Base-by-base conservation (phyloP, 2,329 filamentous ascomycete genomes). In the Penicillium brevicompactum region DNA sequence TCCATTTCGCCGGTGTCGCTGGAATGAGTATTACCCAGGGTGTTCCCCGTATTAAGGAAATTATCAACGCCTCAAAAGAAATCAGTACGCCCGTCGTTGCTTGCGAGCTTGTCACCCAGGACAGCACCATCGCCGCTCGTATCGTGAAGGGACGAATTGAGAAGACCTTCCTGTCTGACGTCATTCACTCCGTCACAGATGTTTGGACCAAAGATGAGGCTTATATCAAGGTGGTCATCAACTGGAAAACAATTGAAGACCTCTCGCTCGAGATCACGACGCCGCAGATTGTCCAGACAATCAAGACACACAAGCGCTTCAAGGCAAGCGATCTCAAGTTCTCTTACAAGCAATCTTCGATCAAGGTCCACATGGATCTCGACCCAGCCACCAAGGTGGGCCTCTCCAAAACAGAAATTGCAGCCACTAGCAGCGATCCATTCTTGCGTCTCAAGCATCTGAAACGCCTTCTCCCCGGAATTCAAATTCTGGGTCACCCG, bases 11-110 rank as follows among this genome's bases (percentile, higher is more conserved):
- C 71, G 94, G 94, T 89, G 94, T 99, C 61, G 94, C 94, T 42
- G 93, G 93, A 73, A 97, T 99, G 94, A 96, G 91, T 83, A 96
- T 99, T 70, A 99, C 94, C 0, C 91, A 97, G 70, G 94, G 94
- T 90, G 94, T 99, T 6, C 94, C 94, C 1, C 93, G 94, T 87
- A 99, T 99, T 80, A 99, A 99, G 78, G 94, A 99, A 81, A 99
- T 99, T 64, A 99, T 99, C 86, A 99, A 99, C 76, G 94, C 94
- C 5, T 96, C 92, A 8, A 96, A 92, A 72, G 80, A 82, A 47
- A 99, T 99, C 75, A 95, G 90, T 73, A 99, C 94, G 0, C 94
- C 94, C 0, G 89, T 99, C 70, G 96, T 99, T 64, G 87, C 85
- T 5, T 97, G 94, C 68, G 88, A 90, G 4, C 81, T 97, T 5